These are phyloP conservation scores for Panaeolus cyanescens DNA, from an alignment of 768 basidiomycete species.

Conservation along the genomic window DNA sequence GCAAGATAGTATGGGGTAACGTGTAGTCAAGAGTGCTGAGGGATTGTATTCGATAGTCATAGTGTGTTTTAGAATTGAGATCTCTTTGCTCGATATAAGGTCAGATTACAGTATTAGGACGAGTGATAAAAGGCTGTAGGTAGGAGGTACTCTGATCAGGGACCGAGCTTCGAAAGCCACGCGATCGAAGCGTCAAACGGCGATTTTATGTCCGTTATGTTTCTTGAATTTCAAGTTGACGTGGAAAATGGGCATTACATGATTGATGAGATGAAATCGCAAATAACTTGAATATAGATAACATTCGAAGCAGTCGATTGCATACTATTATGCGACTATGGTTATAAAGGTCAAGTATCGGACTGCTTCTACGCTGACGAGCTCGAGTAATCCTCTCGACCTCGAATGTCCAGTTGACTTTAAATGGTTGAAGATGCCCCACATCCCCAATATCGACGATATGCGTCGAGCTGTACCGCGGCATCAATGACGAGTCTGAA, in stretches of 20 bases:
- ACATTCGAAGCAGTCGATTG: no score
- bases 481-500: not conserved
- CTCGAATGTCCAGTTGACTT: no score
- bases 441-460: not conserved
- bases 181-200: not conserved
- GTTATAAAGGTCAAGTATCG: no score
- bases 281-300: no score
- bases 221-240: not conserved
- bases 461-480: not conserved
- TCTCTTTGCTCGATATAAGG: not conserved
- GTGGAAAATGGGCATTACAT: not conserved
- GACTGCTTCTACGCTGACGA: no score
- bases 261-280: not conserved
- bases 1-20: no score
- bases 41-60: not conserved
- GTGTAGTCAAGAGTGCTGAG: no score
- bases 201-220: not conserved
- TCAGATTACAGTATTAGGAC: not conserved
- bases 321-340: no score
- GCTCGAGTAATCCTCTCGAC: no score
- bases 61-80: not conserved
- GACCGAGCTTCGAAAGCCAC: conserved; percentile 1
- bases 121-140: not conserved
- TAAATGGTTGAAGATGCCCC: not conserved
- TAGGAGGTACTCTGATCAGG: not conserved